Base-by-base conservation (phyloP, 2,329 filamentous ascomycete species). In the Cryphonectria carpinicola region DNA sequence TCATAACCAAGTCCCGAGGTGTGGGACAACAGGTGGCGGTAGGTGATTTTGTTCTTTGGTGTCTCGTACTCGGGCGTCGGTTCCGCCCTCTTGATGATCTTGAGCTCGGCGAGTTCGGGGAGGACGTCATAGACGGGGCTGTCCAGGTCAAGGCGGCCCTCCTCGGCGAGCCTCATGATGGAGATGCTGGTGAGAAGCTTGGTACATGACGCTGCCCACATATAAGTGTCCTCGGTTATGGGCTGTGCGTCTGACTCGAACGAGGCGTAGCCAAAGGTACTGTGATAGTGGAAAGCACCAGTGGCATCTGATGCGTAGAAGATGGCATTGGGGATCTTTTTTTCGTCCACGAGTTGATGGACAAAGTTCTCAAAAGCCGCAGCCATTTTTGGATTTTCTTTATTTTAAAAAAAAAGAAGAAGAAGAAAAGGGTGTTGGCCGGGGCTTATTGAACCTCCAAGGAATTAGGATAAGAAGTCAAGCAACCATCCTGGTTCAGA, bases 141-240 rank as follows among this genome's bases (percentile, higher is more conserved):
- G 11, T 83, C 81, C 0, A 89, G 78, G 1, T 75, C 76, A 0
- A 89, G 74, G 0, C 84, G 76, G 0, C 85, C 86, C 8, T 84
- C 80, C 49, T 89, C 87, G 1, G 89, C 85, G 62, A 85, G 83
- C 70, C 88, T 85, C n/a, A 90, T 75, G 1, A 82, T 82, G 2
- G 86, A 84, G 66, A 90, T 82, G 1, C 83, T 82, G 2, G 87
- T 83, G 67, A 88, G 72, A 3, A 90, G 77, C 71, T 85, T 85
- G 37, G 79, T 81, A 3, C 77, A 79, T 4, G 80, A 83, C 3
- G 80, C 81, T 0, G 83, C 71, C 63, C 72, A 81, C 10, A 82
- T 65, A 4, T 82, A 75, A 52, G 80, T 78, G 69, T 83, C 82
- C 1, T 80, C 71, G 35, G 77, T 74, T 19, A 82, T 79, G 0